Evolutionary conservation across 2,329 filamentous ascomycete genomes (phyloP).

Genomic region (Raffaelea deltoideospora): DNA sequence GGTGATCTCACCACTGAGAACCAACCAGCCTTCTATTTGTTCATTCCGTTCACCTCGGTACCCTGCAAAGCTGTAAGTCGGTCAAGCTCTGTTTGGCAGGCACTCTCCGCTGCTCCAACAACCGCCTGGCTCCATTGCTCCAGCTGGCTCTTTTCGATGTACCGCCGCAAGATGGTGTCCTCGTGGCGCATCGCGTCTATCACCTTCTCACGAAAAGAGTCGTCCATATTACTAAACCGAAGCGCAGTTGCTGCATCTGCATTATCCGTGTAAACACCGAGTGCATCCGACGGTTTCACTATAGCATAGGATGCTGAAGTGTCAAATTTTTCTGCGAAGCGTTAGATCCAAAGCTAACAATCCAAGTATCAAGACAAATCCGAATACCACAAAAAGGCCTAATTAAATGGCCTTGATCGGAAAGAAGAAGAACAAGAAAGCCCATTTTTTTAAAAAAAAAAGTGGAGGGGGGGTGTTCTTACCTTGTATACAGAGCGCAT

Average conservation of each 20-base stretch:
- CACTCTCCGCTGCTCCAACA: slow-evolving; percentile 14
- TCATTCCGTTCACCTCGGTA: neutral
- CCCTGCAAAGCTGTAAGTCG: slow-evolving; percentile 7
- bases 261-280: slow-evolving; percentile 45
- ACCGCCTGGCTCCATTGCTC: slow-evolving; percentile 43
- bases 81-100: slow-evolving; percentile 12
- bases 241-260: slow-evolving; percentile 30
- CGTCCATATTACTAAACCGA: slow-evolving; percentile 43
- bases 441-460: neutral
- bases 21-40: slow-evolving; percentile 4
- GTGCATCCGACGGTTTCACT: slow-evolving; percentile 34
- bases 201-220: slow-evolving; percentile 50
- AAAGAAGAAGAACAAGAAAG: slow-evolving; percentile 1
- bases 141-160: slow-evolving; percentile 53
- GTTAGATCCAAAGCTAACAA: no score
- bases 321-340: slow-evolving; percentile 14
- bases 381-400: no score
- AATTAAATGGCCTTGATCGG: no score
- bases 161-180: slow-evolving; percentile 47
- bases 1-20: no score
- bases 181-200: slow-evolving; percentile 59
- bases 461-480: slow-evolving; percentile 40
- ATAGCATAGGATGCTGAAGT: slow-evolving; percentile 23
- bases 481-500: slow-evolving; percentile 50
- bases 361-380: no score